Base-by-base conservation (phyloP, 2,329 filamentous ascomycete species). In the Hypoxylon sp. region DNA sequence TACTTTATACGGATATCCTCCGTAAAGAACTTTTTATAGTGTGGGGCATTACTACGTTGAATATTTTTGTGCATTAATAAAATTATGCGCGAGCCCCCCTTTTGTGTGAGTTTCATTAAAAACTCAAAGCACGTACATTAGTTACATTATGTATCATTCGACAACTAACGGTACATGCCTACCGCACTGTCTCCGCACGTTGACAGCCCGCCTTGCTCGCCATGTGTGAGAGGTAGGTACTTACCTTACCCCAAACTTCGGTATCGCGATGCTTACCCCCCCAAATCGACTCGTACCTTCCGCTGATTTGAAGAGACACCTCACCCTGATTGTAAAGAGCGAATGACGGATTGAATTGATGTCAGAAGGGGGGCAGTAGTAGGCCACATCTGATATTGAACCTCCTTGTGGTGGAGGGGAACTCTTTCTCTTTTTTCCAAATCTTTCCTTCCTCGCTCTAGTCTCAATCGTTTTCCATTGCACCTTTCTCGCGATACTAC, bases 111-210 rank as follows among this genome's bases (percentile, higher is more conserved):
- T 19, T 44, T 44, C 39, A 11, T 44, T 17, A 44, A 21, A 21
- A 7, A 11, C 17, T 21, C 39, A 19, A 17, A 7, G 11, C 39
- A 42, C 8, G 5, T 10, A 7, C 32, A 13, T 37, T 13, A n/a
- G n/a, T n/a, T n/a, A n/a, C n/a, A n/a, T n/a, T n/a, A n/a, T n/a
- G n/a, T n/a, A n/a, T n/a, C 32, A 44, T 7, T 44, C n/a, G 5
- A 44, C 6, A 44, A 37, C 6, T 37, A 37, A 37, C 35, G 39
- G 39, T 37, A 37, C 32, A 37, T 37, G 11, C 24, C 24, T 32
- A 32, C 31, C 44, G 44, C 56, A 65, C 56, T 65, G 51, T 61
- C 51, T 29, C 56, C 56, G n/a, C 56, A 51, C 62, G 56, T 52
- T 55, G 32, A 35, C 32, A 50, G 50, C 31, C 31, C 24, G 17